phyloP scores from a whole-genome alignment of 75 land plant species.

The Cunninghamia lanceolata region DNA sequence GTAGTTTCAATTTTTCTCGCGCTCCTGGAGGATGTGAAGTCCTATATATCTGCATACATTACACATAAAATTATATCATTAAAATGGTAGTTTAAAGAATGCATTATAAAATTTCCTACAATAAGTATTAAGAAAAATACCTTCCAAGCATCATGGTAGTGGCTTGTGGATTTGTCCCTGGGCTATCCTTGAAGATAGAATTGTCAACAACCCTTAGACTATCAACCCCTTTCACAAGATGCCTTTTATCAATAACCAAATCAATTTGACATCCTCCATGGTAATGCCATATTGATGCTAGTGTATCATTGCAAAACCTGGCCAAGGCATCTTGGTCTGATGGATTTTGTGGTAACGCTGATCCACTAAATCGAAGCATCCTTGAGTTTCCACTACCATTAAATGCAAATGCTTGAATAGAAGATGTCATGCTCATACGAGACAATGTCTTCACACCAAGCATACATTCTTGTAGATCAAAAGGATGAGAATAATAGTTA shows the following conservation, averaged over 20 bases:
- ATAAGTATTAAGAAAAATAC: too few species aligned
- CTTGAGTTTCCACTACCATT: too few species aligned
- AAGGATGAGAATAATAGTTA: slow-evolving; percentile 20
- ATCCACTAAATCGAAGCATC: background rate
- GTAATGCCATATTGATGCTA: slow-evolving; percentile 64
- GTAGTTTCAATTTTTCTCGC: too few species aligned
- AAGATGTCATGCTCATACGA: slow-evolving; percentile 31
- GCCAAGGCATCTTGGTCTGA: slow-evolving; percentile 7
- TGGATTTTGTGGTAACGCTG: slow-evolving; percentile 23
- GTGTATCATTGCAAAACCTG: slow-evolving; percentile 38
- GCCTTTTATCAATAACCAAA: slow-evolving; percentile 33
- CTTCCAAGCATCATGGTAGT: too few species aligned
- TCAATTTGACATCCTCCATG: slow-evolving; percentile 62
- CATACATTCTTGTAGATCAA: slow-evolving; percentile 58
- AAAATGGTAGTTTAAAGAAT: too few species aligned
- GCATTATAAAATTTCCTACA: background rate
- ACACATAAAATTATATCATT: background rate
- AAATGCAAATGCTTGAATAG: too few species aligned
- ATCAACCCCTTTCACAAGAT: slow-evolving; percentile 32
- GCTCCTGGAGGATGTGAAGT: background rate
- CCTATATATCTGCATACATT: background rate
- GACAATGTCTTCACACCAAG: slow-evolving; percentile 41
- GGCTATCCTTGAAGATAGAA: too few species aligned
- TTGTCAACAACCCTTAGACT: too few species aligned
- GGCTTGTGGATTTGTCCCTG: background rate